Evolutionary conservation across 352 stramenopile genomes (phyloP).

Genomic region (Phytopythium aichiense): DNA sequence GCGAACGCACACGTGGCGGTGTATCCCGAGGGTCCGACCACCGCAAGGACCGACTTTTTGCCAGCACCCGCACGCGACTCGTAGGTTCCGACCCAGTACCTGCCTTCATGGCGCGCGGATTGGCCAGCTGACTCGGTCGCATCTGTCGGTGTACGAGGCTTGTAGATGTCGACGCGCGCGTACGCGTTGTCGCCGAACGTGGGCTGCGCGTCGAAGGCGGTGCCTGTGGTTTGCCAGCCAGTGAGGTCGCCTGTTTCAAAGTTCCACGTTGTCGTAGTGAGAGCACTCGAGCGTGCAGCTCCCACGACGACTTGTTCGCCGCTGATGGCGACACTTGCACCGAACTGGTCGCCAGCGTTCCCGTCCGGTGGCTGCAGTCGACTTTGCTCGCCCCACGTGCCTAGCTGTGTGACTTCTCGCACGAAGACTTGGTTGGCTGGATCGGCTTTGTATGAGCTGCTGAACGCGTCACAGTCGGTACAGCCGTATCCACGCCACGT

Average conservation of each 20-base stretch:
- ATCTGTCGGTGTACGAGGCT: constrained; percentile 17
- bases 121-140: constrained; percentile 30
- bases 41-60: constrained; percentile 33
- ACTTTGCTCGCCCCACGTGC: constrained; percentile 60
- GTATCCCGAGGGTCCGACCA: constrained; percentile 11
- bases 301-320: constrained; percentile 77
- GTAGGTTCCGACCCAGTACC: constrained; percentile 95
- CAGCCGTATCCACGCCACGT: constrained; percentile 69
- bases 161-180: constrained; percentile 73
- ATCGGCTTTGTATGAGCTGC: constrained; percentile 48
- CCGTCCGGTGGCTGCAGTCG: constrained; percentile 58
- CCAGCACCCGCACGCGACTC: constrained; percentile 84
- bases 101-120: constrained; percentile 63
- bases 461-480: constrained; percentile 67
- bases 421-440: constrained; percentile 56
- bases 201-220: constrained; percentile 92
- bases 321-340: constrained; percentile 64
- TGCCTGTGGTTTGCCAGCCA: constrained; percentile 92
- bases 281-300: constrained; percentile 54
- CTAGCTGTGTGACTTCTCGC: constrained; percentile 39
- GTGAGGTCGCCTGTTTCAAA: constrained; percentile 96
- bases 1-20: constrained; percentile 63
- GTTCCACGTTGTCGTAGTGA: constrained; percentile 93
- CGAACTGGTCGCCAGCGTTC: constrained; percentile 77
- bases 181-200: constrained; percentile 95